Evolutionary conservation across 306 rosid species (phyloP).

Genomic region (Cucumis sativus): Cucumber_9930_V3 NC_026661.2:15626001-15626500

Average conservation of each 20-base stretch:
- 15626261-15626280: neutral
- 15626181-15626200: neutral
- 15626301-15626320: neutral
- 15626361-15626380: neutral
- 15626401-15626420: too few relatives aligned
- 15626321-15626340: neutral
- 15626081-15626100: slow-evolving; percentile 73
- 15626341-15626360: neutral
- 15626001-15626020: slow-evolving; percentile 69
- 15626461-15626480: neutral
- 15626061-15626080: slow-evolving; percentile 75
- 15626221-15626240: neutral
- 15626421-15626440: neutral
- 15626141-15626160: neutral
- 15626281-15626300: neutral
- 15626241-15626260: neutral
- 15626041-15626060: slow-evolving; percentile 94
- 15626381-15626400: neutral
- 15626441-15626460: neutral
- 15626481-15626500: neutral
- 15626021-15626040: slow-evolving; percentile 64
- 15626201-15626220: neutral
- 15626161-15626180: neutral
- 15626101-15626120: slow-evolving; percentile 63
- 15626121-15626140: neutral